Evolutionary conservation across 2,329 filamentous ascomycete species (phyloP), one percentile per base, ranked within the genome.

Genomic region (Lachnellula arida): DNA sequence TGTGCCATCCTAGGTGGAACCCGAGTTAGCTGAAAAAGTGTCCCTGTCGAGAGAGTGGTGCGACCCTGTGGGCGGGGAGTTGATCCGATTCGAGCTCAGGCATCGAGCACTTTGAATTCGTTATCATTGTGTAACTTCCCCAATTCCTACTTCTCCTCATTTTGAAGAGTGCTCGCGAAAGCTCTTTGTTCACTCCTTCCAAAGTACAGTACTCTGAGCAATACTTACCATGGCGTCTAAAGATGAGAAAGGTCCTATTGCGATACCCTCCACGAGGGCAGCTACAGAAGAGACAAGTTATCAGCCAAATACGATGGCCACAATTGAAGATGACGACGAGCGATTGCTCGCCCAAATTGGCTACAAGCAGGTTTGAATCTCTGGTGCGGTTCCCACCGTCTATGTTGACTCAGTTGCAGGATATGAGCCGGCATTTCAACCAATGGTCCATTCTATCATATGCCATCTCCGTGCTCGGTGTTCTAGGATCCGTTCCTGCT

Each of bases 371-470:
- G 82, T 84, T 71, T 54, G 71, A 56, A 19, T 44, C 14, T 23
- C n/a, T 5, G 5, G 19, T 8, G 23, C n/a, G 44, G 37, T 54
- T n/a, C 28, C 28, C 7, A 9, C 12, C 6, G 44, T 22, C 54
- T 5, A 55, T 9, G 23, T 28, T 44, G 5, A 37, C 17, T 6
- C n/a, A 4, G 23, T 22, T 17, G 25, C 56, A 86, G 82, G 82
- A 86, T 67, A 66, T 86, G 25, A 75, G 75, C 62, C 76, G 84
- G 53, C 81, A 86, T 62, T 86, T 87, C 65, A 85, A 79, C 39
- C 82, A 81, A 76, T 86, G 81, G 81, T 86, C 82, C 4, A 86
- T 82, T 2, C 74, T 86, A 4, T 86, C 82, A 4, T 86, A 86
- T 70, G 83, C 83, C 25, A 84, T 86, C 58, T 85, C 82, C 11